Percentiles rank a stretch among this genome's conserved stretches.
Evolutionary conservation across 2,329 filamentous ascomycete genomes (phyloP).

Genomic region (Exophiala lecanii-corni): DNA sequence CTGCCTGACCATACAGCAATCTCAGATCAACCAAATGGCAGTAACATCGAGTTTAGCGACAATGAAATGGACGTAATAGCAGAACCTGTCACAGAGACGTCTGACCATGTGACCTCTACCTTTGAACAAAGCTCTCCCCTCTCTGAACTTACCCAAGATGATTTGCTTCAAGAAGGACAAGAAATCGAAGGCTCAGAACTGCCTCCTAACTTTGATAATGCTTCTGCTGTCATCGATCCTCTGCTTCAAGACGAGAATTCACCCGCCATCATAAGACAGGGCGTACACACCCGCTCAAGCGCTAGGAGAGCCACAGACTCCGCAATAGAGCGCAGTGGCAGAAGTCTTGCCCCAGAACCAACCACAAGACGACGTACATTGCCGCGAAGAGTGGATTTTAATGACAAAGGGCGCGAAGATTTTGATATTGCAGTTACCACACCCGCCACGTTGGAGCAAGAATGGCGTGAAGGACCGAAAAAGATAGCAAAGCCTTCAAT

Average conservation of each 20-base stretch:
- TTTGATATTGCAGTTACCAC: background rate
- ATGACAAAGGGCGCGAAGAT: background rate
- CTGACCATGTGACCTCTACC: too few relatives aligned
- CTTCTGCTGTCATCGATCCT: too few relatives aligned
- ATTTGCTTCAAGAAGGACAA: too few relatives aligned
- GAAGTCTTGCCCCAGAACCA: constrained; percentile 16
- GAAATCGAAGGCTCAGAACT: too few relatives aligned
- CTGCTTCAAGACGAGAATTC: too few relatives aligned
- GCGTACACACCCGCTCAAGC: background rate
- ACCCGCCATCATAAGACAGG: too few relatives aligned
- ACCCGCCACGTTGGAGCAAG: constrained; percentile 6
- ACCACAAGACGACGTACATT: constrained; percentile 3
- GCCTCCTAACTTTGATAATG: too few relatives aligned
- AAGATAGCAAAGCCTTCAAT: constrained; percentile 1
- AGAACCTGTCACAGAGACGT: too few relatives aligned
- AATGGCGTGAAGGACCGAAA: constrained; percentile 2
- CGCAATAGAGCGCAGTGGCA: background rate
- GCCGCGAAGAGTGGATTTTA: background rate
- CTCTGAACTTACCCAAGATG: too few relatives aligned
- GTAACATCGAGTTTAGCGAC: constrained; percentile 15
- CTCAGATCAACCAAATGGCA: background rate
- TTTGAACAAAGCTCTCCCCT: too few relatives aligned
- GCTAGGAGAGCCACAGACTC: constrained; percentile 2
- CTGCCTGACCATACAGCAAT: background rate
- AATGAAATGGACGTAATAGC: constrained; percentile 10